phyloP scores from a whole-genome alignment of 148 eudicot genomes.

The Beta vulgaris region DNA sequence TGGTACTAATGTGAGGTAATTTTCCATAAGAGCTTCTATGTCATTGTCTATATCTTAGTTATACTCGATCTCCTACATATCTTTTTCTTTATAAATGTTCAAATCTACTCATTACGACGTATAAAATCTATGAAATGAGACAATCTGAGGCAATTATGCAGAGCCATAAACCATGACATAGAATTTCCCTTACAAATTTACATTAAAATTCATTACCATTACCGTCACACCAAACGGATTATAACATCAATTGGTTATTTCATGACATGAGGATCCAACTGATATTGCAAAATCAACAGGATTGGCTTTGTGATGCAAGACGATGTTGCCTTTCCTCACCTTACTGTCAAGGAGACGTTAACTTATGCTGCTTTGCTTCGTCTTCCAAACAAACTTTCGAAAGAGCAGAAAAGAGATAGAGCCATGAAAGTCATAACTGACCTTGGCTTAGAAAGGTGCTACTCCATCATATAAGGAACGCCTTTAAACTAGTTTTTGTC shows the following conservation, averaged over 20 bases:
- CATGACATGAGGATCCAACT: neutral
- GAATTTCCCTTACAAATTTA: too few species aligned
- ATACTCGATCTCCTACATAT: too few species aligned
- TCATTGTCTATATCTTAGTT: too few species aligned
- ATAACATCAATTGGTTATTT: neutral
- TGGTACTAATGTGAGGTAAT: too few species aligned
- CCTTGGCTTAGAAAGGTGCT: conserved; percentile 36
- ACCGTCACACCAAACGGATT: too few species aligned
- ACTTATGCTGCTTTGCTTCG: conserved; percentile 35
- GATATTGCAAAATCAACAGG: conserved; percentile 7
- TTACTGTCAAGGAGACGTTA: conserved; percentile 38
- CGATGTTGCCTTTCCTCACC: conserved; percentile 33
- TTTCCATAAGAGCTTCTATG: too few species aligned
- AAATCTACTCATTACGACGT: too few species aligned
- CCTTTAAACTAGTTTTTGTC: neutral
- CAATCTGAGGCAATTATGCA: too few species aligned
- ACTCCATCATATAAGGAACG: neutral
- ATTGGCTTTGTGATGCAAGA: conserved; percentile 45
- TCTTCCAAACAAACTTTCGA: conserved; percentile 31
- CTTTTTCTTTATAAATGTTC: too few species aligned
- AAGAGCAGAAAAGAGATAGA: conserved; percentile 30
- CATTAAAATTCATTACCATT: too few species aligned
- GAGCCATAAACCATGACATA: too few species aligned
- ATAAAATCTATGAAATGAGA: too few species aligned
- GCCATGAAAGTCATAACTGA: conserved; percentile 30